A percentile compares a stretch with the other conserved stretches of the same genome.
phyloP scores from a whole-genome alignment of 2,329 filamentous ascomycete species.

The Sphaerostilbella broomeana region DNA sequence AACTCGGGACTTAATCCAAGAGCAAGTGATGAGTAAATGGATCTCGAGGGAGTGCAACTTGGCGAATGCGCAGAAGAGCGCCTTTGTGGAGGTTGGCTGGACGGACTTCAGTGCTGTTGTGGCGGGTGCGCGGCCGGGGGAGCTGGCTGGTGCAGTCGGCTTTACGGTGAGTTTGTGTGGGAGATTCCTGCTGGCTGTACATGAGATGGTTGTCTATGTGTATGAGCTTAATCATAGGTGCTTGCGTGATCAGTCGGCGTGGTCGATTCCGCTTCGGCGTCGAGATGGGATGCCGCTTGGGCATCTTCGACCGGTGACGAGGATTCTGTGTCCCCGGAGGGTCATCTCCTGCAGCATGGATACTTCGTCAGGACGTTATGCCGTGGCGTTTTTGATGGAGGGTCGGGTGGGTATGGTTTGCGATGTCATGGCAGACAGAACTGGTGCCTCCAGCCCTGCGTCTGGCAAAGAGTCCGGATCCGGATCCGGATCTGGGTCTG shows the following conservation, averaged over 20 bases:
- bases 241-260: slow-evolving; percentile 17
- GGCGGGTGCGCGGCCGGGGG: slow-evolving; percentile 15
- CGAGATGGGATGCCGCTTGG: slow-evolving; percentile 19
- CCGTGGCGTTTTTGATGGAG: slow-evolving; percentile 53
- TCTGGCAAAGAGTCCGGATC: slow-evolving; percentile 10
- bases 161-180: slow-evolving; percentile 54
- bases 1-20: slow-evolving; percentile 18
- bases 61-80: slow-evolving; percentile 14
- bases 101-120: slow-evolving; percentile 32
- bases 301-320: slow-evolving; percentile 39
- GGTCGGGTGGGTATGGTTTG: slow-evolving; percentile 56
- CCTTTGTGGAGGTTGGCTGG: slow-evolving; percentile 28
- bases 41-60: slow-evolving; percentile 34
- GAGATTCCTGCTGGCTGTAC: slow-evolving; percentile 49
- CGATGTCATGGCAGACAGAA: slow-evolving; percentile 35
- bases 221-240: slow-evolving; percentile 41
- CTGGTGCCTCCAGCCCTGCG: slow-evolving; percentile 8
- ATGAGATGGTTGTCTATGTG: slow-evolving; percentile 48
- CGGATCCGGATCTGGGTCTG: slow-evolving; percentile 12
- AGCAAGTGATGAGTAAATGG: slow-evolving; percentile 34
- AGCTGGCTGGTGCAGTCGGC: slow-evolving; percentile 24
- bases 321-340: slow-evolving; percentile 48
- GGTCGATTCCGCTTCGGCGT: slow-evolving; percentile 21
- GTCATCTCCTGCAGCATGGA: slow-evolving; percentile 58
- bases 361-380: slow-evolving; percentile 46